phyloP scores from a whole-genome alignment of 2,329 filamentous ascomycete species.

The Clarireedia hainanense region DNA sequence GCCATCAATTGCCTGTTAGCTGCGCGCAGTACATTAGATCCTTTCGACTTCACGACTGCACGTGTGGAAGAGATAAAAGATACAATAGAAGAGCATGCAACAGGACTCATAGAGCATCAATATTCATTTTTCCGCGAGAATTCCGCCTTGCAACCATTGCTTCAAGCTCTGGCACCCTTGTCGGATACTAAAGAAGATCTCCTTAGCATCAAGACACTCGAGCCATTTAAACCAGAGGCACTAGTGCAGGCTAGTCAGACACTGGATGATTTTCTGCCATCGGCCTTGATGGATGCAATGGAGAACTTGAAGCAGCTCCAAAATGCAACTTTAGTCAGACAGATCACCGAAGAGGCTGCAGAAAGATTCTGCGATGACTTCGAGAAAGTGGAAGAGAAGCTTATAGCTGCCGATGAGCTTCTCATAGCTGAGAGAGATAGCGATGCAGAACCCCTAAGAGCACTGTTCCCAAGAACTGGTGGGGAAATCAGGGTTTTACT shows the following conservation, averaged over 20 bases:
- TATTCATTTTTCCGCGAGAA: conserved; percentile 62
- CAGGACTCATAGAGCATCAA: conserved; percentile 58
- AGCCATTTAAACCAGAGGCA: conserved; percentile 49
- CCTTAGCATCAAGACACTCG: conserved; percentile 49
- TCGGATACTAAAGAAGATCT: conserved; percentile 42
- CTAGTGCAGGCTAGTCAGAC: conserved; percentile 64
- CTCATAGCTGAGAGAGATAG: conserved; percentile 20
- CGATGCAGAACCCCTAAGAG: conserved; percentile 22
- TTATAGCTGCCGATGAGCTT: conserved; percentile 50
- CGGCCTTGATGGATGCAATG: conserved; percentile 84
- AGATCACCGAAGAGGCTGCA: conserved; percentile 75
- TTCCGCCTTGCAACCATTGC: conserved; percentile 64
- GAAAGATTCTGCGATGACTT: conserved; percentile 82
- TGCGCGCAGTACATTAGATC: conserved; percentile 46
- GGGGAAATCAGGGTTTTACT: conserved; percentile 30
- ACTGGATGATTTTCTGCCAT: conserved; percentile 86
- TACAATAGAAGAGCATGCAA: conserved; percentile 45
- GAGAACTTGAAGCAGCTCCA: conserved; percentile 70
- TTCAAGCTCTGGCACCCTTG: conserved; percentile 42
- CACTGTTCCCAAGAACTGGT: conserved; percentile 29
- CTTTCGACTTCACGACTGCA: conserved; percentile 55
- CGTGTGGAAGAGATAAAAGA: conserved; percentile 49
- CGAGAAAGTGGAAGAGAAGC: conserved; percentile 56
- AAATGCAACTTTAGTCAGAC: conserved; percentile 61
- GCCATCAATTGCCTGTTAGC: conserved; percentile 62